phyloP scores from a whole-genome alignment of 2,329 filamentous ascomycete species.

The Neoarthrinium moseri region DNA sequence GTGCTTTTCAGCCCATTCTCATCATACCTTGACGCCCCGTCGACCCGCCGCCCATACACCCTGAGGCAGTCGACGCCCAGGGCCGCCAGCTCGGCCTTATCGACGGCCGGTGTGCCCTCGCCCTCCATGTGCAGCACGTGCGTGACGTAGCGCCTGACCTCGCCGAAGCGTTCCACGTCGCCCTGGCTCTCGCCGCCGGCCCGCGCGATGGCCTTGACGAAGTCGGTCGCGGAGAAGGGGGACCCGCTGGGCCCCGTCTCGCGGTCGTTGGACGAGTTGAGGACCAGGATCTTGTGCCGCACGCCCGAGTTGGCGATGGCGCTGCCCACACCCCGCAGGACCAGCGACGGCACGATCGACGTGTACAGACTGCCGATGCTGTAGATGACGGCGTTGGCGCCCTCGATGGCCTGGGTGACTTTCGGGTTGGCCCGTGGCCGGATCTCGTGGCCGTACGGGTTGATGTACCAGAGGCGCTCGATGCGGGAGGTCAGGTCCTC shows the following conservation, averaged over 20 bases:
- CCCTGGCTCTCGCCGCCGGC: conserved; percentile 70
- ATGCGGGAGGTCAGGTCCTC: conserved; percentile 78
- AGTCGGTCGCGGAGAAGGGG: conserved; percentile 75
- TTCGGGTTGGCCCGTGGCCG: conserved; percentile 79
- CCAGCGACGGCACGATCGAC: conserved; percentile 77
- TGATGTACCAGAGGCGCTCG: conserved; percentile 91
- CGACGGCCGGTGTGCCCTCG: conserved; percentile 66
- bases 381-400: conserved; percentile 73
- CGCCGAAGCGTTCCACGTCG: conserved; percentile 21
- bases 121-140: conserved; percentile 81
- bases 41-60: conserved; percentile 68
- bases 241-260: conserved; percentile 72
- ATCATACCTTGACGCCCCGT: conserved; percentile 67
- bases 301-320: conserved; percentile 41
- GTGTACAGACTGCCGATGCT: conserved; percentile 95
- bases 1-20: conserved; percentile 71
- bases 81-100: conserved; percentile 59
- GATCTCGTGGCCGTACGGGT: conserved; percentile 97
- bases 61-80: conserved; percentile 77
- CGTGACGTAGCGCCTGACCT: conserved; percentile 70
- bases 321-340: conserved; percentile 73
- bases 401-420: conserved; percentile 66
- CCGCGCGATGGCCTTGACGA: conserved; percentile 74
- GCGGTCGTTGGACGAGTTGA: conserved; percentile 81
- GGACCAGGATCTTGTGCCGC: conserved; percentile 74